Evolutionary conservation across 2,329 filamentous ascomycete species (phyloP), one percentile per base, ranked within the genome.

Genomic region (Alternaria atra): DNA sequence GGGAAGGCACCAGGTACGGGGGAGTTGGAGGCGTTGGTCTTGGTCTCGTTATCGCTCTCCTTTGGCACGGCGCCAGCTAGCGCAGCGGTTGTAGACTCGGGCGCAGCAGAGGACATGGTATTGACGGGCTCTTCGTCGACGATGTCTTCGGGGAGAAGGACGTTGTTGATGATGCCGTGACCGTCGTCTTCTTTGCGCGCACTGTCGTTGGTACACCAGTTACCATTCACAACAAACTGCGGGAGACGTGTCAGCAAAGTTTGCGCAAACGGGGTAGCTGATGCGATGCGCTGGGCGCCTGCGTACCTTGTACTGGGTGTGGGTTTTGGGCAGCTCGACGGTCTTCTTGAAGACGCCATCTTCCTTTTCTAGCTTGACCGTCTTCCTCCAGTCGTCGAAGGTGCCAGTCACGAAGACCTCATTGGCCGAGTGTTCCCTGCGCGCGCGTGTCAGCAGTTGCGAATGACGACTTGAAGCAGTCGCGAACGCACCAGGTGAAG

Each of bases 401-500:
- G 92, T 94, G 77, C 95, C 95, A 40, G 94, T 98, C 72, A 98
- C 95, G 80, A 91, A 94, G 79, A 98, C 94, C 77, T 96, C 91
- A 70, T 89, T 86, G 77, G 91, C 94, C 72, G 89, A 84, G 79
- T 95, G 90, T 77, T 90, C 88, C 94, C 94, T 97, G 64, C 32
- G 55, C 48, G 55, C 50, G 20, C 25, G 68, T 25, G 68, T 73
- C 55, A 72, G 66, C 60, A 59, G 60, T 58, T 54, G 59, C 58
- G 55, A 50, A 60, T 61, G 47, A 30, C 34, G 61, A 25, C 17
- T 30, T 20, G 40, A 6, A 25, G 42, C 13, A 55, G 60, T 32
- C 44, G 59, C 53, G 34, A 13, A 52, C 88, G 81, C 81, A 91
- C 89, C 89, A 91, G 79, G 85, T 89, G 83, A 91, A 91, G 52